phyloP scores from a whole-genome alignment of 441 rosid species.

The Raphanus hybrid region DNA sequence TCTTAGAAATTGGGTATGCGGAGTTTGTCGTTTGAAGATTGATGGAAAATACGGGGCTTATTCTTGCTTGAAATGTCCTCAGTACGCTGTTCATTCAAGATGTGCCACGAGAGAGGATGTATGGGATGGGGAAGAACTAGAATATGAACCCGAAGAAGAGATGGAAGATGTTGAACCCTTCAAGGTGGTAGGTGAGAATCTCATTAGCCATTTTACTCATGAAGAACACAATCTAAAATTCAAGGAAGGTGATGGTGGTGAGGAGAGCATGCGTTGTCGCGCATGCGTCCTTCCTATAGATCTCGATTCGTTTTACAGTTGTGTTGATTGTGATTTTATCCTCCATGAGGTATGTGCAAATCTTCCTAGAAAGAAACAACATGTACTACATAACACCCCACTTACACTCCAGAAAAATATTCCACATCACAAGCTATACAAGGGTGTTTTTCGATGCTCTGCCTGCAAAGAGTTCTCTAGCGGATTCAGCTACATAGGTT shows the following conservation, averaged over 20 bases:
- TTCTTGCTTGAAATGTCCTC: no score
- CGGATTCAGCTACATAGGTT: conserved; percentile 8
- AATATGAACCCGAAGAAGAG: background rate
- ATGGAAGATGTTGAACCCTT: conserved; percentile 3
- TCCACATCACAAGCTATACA: background rate
- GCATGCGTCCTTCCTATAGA: background rate
- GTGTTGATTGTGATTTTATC: background rate
- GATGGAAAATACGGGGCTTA: no score
- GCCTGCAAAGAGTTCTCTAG: background rate
- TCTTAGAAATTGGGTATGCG: background rate
- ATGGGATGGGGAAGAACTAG: background rate
- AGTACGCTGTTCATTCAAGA: no score
- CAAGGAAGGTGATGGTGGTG: conserved; percentile 1
- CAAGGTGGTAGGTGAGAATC: background rate
- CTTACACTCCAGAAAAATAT: background rate
- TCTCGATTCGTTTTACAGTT: background rate
- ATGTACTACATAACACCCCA: background rate
- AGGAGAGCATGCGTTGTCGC: background rate
- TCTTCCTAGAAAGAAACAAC: background rate
- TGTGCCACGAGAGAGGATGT: background rate
- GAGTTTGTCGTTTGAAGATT: no score
- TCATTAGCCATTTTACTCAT: background rate
- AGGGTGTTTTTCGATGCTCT: background rate
- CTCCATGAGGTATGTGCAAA: background rate
- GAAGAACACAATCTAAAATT: background rate